These are phyloP conservation scores for Bacterosira constricta DNA, from an alignment of 108 stramenopile species.

Conservation along the genomic window DNA sequence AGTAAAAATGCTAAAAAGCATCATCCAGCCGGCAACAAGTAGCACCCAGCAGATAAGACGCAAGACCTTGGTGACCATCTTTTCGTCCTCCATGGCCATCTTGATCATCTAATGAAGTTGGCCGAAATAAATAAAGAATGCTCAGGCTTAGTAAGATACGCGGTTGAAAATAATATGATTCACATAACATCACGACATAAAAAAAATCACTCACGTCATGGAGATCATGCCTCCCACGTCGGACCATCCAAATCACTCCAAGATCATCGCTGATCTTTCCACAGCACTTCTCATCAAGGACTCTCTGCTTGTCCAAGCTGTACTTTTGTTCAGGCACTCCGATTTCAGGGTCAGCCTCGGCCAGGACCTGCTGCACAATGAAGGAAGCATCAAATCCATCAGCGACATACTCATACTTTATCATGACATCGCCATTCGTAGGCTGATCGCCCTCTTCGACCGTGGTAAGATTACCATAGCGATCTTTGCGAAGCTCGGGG, in stretches of 20 bases:
- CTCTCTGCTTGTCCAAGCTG: slow-evolving; percentile 41
- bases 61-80: slow-evolving; percentile 41
- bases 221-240: slow-evolving; percentile 45
- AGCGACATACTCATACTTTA: slow-evolving; percentile 50
- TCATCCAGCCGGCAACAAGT: slow-evolving; percentile 51
- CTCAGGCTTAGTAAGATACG: too few relatives aligned
- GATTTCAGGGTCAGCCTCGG: slow-evolving; percentile 43
- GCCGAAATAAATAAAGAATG: too few relatives aligned
- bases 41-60: slow-evolving; percentile 43
- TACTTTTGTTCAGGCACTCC: slow-evolving; percentile 39
- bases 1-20: slow-evolving; percentile 51
- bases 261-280: slow-evolving; percentile 53
- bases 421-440: slow-evolving; percentile 53
- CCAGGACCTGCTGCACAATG: slow-evolving; percentile 49
- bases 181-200: too few relatives aligned
- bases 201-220: too few relatives aligned
- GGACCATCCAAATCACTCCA: slow-evolving; percentile 61
- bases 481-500: slow-evolving; percentile 43
- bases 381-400: slow-evolving; percentile 62
- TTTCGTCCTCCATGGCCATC: slow-evolving; percentile 57
- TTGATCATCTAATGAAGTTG: too few relatives aligned
- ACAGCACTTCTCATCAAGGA: slow-evolving; percentile 50
- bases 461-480: slow-evolving; percentile 52
- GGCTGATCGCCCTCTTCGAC: slow-evolving; percentile 53
- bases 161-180: too few relatives aligned